Evolutionary conservation across 2,329 filamentous ascomycete genomes (phyloP).

Genomic region (Aureobasidium sp.): DNA sequence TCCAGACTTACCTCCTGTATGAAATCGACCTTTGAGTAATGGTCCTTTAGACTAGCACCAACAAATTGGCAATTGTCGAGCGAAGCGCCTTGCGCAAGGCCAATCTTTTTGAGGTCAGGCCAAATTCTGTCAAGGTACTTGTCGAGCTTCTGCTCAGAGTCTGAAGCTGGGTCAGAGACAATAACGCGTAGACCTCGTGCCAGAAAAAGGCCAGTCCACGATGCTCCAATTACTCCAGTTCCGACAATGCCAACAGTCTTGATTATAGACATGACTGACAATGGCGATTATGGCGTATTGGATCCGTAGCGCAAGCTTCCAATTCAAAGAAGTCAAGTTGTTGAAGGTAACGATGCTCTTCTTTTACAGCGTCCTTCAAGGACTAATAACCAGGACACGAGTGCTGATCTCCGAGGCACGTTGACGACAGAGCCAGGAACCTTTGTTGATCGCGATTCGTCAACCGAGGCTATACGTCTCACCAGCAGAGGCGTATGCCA

Average conservation of each 20-base stretch:
- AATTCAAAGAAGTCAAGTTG: neutral
- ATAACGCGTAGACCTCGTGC: slow-evolving; percentile 35
- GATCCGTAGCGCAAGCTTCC: neutral
- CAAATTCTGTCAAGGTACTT: slow-evolving; percentile 22
- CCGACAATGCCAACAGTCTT: slow-evolving; percentile 31
- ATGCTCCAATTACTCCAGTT: slow-evolving; percentile 35
- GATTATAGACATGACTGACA: slow-evolving; percentile 4
- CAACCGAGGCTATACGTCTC: neutral
- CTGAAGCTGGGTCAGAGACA: slow-evolving; percentile 36
- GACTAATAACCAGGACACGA: neutral
- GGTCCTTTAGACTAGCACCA: slow-evolving; percentile 16
- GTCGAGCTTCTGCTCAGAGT: slow-evolving; percentile 28
- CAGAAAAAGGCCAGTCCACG: slow-evolving; percentile 38
- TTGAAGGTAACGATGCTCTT: too few species aligned
- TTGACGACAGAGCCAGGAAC: neutral
- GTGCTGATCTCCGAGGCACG: neutral
- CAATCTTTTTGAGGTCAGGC: slow-evolving; percentile 20
- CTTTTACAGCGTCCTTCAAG: neutral
- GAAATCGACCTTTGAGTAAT: slow-evolving; percentile 26
- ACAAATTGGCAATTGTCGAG: slow-evolving; percentile 22
- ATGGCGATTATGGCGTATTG: neutral
- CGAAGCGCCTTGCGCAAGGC: slow-evolving; percentile 17
- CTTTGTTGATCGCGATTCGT: neutral
- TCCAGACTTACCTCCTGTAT: slow-evolving; percentile 28
- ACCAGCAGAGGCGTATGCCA: neutral